Conservation (phyloP, 1,284 basidiomycete genomes). For the Polyporus tsugae region DNA sequence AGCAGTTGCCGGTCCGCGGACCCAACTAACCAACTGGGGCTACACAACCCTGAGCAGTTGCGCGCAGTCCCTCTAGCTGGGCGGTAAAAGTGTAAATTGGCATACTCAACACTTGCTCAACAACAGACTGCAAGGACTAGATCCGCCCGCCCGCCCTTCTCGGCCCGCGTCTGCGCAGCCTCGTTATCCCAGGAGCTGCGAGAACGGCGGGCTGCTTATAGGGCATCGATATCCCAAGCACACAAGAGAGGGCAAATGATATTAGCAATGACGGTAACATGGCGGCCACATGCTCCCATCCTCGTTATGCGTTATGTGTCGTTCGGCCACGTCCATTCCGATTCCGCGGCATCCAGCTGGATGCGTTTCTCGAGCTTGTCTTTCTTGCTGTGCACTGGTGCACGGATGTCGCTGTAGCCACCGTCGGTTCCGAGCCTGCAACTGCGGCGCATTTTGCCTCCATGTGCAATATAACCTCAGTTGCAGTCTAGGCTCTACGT, state of each 20-base stretch:
- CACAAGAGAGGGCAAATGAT: background rate
- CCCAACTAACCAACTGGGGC: background rate
- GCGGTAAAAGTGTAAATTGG: background rate
- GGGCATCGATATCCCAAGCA: background rate
- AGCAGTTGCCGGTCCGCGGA: background rate
- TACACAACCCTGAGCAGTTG: background rate
- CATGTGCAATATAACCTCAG: conserved; percentile 1
- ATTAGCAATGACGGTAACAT: background rate
- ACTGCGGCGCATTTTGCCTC: conserved; percentile 20
- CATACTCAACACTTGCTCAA: conserved; percentile 1
- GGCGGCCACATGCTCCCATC: background rate
- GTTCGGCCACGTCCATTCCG: background rate
- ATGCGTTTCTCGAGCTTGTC: background rate
- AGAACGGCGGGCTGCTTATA: background rate
- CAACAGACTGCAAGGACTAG: background rate
- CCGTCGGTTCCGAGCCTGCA: conserved; percentile 7
- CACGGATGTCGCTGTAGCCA: background rate
- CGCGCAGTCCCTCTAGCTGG: background rate
- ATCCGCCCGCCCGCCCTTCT: background rate
- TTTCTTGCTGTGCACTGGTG: background rate
- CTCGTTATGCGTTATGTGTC: background rate
- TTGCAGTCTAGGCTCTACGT: background rate
- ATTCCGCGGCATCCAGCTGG: background rate
- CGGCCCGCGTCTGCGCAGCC: background rate
- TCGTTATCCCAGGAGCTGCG: background rate